Conservation (phyloP, 75 land plant species). For the Cupressus sempervirens region DNA sequence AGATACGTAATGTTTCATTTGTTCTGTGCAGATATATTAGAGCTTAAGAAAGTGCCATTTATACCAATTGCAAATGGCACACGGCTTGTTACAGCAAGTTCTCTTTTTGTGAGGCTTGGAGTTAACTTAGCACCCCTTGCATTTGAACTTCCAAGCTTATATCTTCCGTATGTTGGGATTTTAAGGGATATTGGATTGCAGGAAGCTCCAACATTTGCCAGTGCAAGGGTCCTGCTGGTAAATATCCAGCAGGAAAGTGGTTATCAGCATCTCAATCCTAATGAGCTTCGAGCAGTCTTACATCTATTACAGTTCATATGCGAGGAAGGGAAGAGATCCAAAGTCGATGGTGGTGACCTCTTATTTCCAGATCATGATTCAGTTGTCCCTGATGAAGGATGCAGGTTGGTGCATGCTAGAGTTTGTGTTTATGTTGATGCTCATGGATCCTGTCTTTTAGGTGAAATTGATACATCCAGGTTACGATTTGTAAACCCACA, state of each 20-base stretch:
- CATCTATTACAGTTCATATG: slow-evolving; percentile 71
- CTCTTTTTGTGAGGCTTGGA: slow-evolving; percentile 62
- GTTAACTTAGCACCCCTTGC: slow-evolving; percentile 86
- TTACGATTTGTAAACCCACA: slow-evolving; percentile 83
- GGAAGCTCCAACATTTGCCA: slow-evolving; percentile 53
- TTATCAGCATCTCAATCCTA: slow-evolving; percentile 89
- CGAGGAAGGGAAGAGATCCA: slow-evolving; percentile 23
- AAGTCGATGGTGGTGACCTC: slow-evolving; percentile 21
- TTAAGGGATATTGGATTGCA: slow-evolving; percentile 79
- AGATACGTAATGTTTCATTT: neutral
- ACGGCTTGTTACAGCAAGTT: slow-evolving; percentile 66
- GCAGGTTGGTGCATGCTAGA: slow-evolving; percentile 81
- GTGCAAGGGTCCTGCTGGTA: slow-evolving; percentile 59
- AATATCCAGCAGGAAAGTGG: slow-evolving; percentile 71
- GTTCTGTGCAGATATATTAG: slow-evolving; percentile 45
- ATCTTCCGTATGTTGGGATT: slow-evolving; percentile 79
- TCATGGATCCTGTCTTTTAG: slow-evolving; percentile 56
- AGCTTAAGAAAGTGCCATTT: slow-evolving; percentile 60
- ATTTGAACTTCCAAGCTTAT: slow-evolving; percentile 75
- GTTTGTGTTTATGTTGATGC: slow-evolving; percentile 90
- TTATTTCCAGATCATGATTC: slow-evolving; percentile 35
- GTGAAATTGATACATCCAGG: slow-evolving; percentile 70
- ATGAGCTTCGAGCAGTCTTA: slow-evolving; percentile 88
- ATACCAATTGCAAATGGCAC: slow-evolving; percentile 95
- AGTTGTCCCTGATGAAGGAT: slow-evolving; percentile 85